A percentile compares a stretch with the other conserved stretches of the same genome.
Evolutionary conservation across 1,284 basidiomycete species (phyloP).

Genomic region (Papiliotrema flavescens): DNA sequence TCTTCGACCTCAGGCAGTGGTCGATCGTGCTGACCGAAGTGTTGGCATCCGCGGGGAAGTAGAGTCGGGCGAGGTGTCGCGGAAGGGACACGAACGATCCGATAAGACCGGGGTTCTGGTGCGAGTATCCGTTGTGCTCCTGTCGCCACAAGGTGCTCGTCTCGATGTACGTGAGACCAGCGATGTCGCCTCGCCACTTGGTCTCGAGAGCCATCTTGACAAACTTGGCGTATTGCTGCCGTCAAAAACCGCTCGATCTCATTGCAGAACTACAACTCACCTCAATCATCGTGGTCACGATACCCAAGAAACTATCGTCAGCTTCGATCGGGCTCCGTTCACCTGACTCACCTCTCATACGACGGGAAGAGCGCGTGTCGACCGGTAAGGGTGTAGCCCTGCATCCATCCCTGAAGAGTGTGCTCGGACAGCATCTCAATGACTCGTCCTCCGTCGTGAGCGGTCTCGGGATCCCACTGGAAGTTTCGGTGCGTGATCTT

Average conservation of each 20-base stretch:
- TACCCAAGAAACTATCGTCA: conserved; percentile 39
- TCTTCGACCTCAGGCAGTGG: conserved; percentile 75
- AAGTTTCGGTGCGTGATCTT: conserved; percentile 63
- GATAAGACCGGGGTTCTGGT: conserved; percentile 79
- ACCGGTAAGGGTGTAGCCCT: conserved; percentile 68
- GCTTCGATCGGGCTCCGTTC: not conserved
- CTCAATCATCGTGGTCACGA: conserved; percentile 51
- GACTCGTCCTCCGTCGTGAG: conserved; percentile 64
- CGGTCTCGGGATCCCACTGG: conserved; percentile 63
- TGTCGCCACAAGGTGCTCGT: conserved; percentile 67
- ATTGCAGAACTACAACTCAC: conserved; percentile 1
- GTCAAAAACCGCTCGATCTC: conserved; percentile 37
- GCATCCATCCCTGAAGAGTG: conserved; percentile 80
- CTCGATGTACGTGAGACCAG: conserved; percentile 79
- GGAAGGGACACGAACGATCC: conserved; percentile 75
- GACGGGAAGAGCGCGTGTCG: conserved; percentile 79
- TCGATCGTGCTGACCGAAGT: conserved; percentile 70
- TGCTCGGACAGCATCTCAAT: conserved; percentile 86
- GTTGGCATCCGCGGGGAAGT: conserved; percentile 86
- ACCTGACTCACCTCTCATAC: conserved; percentile 73
- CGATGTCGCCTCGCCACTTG: conserved; percentile 66
- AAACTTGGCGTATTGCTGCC: conserved; percentile 73
- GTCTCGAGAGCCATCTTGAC: conserved; percentile 75
- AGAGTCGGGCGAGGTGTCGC: conserved; percentile 69
- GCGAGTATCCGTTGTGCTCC: conserved; percentile 66